phyloP scores from a whole-genome alignment of 2,329 filamentous ascomycete species.

The Beauveria australis region DNA sequence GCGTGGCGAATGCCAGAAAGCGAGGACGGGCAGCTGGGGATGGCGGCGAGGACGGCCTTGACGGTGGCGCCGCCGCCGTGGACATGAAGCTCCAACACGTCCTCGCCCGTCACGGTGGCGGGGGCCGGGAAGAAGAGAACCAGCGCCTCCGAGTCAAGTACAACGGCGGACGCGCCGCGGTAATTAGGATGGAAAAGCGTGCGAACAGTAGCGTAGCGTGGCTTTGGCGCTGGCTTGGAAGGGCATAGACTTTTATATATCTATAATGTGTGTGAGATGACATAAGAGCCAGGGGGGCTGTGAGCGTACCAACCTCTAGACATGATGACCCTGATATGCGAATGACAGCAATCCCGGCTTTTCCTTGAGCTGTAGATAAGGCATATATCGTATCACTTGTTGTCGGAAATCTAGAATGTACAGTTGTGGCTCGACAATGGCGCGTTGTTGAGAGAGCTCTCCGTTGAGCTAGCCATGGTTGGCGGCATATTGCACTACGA shows the following conservation, averaged over 20 bases:
- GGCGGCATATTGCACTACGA: neutral
- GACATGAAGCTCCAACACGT: conserved; percentile 87
- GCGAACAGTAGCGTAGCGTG: conserved; percentile 61
- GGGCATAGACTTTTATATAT: conserved; percentile 46
- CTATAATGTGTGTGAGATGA: conserved; percentile 21
- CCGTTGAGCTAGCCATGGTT: neutral
- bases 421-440: neutral
- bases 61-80: conserved; percentile 87
- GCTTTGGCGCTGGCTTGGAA: conserved; percentile 32
- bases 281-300: neutral
- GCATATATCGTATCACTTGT: conserved; percentile 73
- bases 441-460: neutral
- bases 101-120: conserved; percentile 81
- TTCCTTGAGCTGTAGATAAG: conserved; percentile 75
- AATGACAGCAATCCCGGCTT: conserved; percentile 84
- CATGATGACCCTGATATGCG: conserved; percentile 77
- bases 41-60: conserved; percentile 72
- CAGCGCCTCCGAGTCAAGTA: conserved; percentile 71
- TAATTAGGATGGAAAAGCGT: conserved; percentile 53
- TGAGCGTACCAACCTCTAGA: conserved; percentile 41
- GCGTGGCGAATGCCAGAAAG: conserved; percentile 63
- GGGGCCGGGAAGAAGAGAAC: conserved; percentile 77
- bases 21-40: conserved; percentile 43
- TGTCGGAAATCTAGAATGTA: conserved; percentile 14
- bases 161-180: conserved; percentile 17